Evolutionary conservation across 2,329 filamentous ascomycete species (phyloP), one percentile per base, ranked within the genome.

Genomic region (Cercospora citrullina): DNA sequence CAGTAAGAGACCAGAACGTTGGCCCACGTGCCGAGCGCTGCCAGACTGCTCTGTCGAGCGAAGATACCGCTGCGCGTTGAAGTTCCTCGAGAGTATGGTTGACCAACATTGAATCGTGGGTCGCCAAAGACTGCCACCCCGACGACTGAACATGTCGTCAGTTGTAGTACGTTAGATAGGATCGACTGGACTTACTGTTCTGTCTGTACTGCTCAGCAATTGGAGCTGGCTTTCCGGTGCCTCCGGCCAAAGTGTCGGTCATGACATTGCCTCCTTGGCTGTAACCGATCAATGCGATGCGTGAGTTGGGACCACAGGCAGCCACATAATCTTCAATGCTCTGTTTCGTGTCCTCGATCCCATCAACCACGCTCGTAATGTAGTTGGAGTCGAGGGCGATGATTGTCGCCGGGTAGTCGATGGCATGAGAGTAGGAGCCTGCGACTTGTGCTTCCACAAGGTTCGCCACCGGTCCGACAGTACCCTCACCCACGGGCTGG

Each of bases 91-190:
- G 79, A 72, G 71, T 76, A 77, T 0, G 74, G 18, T 30, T 77
- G 72, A 39, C 66, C 70, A 8, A 72, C 71, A 6, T 76, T 75
- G 61, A 75, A 76, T 3, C 75, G 71, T 7, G 79, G 79, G 64
- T 80, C 79, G 10, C 78, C 79, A 73, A 80, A 79, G 51, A 78
- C 73, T n/a, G 77, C 72, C 18, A 77, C 73, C 21, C 77, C 78
- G n/a, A 75, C 69, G 59, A 78, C 75, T 78, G 48, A 39, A 33
- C 7, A 30, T 39, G 4, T 33, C 18, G 53, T 21, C 33, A 42
- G 10, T 18, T 60, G 16, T 61, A 51, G 23, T n/a, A 9, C 8
- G 3, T 26, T 14, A 55, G 6, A 30, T 10, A 5, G 39, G 16
- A 16, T 2, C 6, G 7, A 18, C 16, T 23, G 12, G 9, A 69